Evolutionary conservation across 768 basidiomycete species (phyloP), one percentile per base, ranked within the genome.

Genomic region (Kwoniella newhampshirensis): DNA sequence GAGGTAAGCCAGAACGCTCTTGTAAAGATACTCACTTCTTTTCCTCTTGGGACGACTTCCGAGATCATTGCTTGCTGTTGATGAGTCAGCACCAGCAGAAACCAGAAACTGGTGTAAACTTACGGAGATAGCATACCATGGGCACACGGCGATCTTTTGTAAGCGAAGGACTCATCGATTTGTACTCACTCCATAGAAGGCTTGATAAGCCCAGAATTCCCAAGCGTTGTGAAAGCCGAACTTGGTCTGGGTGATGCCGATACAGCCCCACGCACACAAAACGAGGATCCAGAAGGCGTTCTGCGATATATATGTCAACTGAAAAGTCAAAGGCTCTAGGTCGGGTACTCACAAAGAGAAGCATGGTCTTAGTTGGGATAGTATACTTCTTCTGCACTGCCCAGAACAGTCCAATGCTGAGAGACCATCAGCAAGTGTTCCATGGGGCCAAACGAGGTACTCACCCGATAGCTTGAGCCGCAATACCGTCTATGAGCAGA

Each of bases 181-280:
- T 9, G 18, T 21, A 39, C 48, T 40, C 39, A 50, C 52, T 25
- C 59, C 57, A 25, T 60, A 65, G 43, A 57, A 63, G 6, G 64
- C 63, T 50, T 41, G 39, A 15, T 54, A 68, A 77, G 46, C 64
- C 88, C 89, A 93, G 77, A 91, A 91, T 72, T 89, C 88, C 87
- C 87, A 89, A 57, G 85, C 82, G 67, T 89, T 85, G 74, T 90
- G 87, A 78, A 88, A 89, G 12, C 87, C 87, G 66, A 90, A 85
- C 42, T 82, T 84, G 65, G 83, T 73, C 15, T 86, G 87, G 63
- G 85, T 85, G 1, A 88, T 81, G n/a, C 87, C 87, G 62, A 86
- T 83, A 23, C 89, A 82, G 36, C 87, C 87, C 87, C 87, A 89
- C 1, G 62, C 68, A 54, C 64, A 66, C 20, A 73, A 64, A 0